Base-by-base conservation (phyloP, 2,329 filamentous ascomycete genomes). In the Calonectria hongkongensis region DNA sequence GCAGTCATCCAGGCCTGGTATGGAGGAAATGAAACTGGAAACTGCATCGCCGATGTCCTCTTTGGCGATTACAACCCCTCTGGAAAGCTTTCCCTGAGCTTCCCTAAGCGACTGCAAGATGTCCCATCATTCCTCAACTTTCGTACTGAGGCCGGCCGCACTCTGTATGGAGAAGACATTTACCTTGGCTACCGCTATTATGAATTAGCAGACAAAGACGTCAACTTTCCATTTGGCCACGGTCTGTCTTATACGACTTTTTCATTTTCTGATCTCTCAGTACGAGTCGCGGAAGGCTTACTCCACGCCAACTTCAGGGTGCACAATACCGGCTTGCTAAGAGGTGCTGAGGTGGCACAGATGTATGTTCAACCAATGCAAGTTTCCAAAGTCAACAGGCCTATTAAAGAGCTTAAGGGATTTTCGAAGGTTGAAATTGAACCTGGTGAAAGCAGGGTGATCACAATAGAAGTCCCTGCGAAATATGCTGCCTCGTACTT, bases 141-240 rank as follows among this genome's bases (percentile, higher is more conserved):
- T 33, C 45, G 63, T 21, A 43, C 63, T n/a, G 63, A 51, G 39
- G 63, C 47, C n/a, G 63, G 63, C 33, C 63, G 63, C 21, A 41
- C 39, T 7, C 21, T 66, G 5, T 66, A 66, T 7, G 47, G 63
- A 15, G 63, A 66, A 28, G 63, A 54, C 21, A 66, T 66, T 21
- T 66, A 66, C 25, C 21, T 66, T 13, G 63, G 63, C 4, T 66
- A 64, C 43, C 45, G 54, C 4, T 60, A 60, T 41, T 60, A 60
- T 13, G 54, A 60, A 27, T 41, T 60, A 2, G 33, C 54, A 18
- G 54, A 60, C 5, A 60, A 60, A 25, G 33, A 16, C 9, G 33
- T 60, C 54, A 60, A 60, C 39, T 41, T 60, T 27, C 54, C 36
- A 25, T 60, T 60, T 21, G 54, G 54, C 16, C 54, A 60, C 15